Percentiles rank a stretch among this genome's conserved stretches.
Conservation (phyloP, 1,284 basidiomycete species). For the Singerocomus inundabilis region DNA sequence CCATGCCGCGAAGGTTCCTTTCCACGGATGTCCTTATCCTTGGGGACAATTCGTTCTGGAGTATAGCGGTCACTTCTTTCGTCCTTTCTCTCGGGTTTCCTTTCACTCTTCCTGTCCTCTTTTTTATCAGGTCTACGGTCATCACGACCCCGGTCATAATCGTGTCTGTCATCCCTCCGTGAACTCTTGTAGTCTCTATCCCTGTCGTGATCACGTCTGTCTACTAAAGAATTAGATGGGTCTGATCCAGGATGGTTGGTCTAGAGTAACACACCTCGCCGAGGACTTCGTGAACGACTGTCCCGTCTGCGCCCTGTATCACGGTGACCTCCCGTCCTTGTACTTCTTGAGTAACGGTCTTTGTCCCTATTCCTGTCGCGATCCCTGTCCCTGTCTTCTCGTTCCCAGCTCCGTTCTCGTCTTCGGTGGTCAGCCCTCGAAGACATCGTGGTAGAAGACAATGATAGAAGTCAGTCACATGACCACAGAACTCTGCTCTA, state of each 20-base stretch:
- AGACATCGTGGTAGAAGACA: slow-evolving; percentile 40
- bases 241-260: neutral
- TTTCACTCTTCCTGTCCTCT: slow-evolving; percentile 33
- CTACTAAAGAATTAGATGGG: slow-evolving; percentile 17
- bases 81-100: slow-evolving; percentile 21
- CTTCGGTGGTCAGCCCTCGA: slow-evolving; percentile 53
- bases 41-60: slow-evolving; percentile 26
- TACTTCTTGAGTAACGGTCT: slow-evolving; percentile 34
- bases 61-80: slow-evolving; percentile 24
- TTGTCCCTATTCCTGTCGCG: no score
- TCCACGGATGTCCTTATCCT: slow-evolving; percentile 22
- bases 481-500: slow-evolving; percentile 9
- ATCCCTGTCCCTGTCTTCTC: slow-evolving; percentile 50
- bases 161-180: slow-evolving; percentile 37
- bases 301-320: slow-evolving; percentile 50
- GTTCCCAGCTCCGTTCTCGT: slow-evolving; percentile 69
- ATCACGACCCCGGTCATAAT: slow-evolving; percentile 41
- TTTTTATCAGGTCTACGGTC: slow-evolving; percentile 37
- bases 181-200: slow-evolving; percentile 41
- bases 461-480: slow-evolving; percentile 25
- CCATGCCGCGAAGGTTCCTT: slow-evolving; percentile 23
- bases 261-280: slow-evolving; percentile 35
- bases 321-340: slow-evolving; percentile 41
- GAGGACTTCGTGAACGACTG: slow-evolving; percentile 71
- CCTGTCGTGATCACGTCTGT: slow-evolving; percentile 33